These are phyloP conservation scores for Cadophora sp. DNA, from an alignment of 2,329 filamentous ascomycete species.

Conservation along the genomic window DNA sequence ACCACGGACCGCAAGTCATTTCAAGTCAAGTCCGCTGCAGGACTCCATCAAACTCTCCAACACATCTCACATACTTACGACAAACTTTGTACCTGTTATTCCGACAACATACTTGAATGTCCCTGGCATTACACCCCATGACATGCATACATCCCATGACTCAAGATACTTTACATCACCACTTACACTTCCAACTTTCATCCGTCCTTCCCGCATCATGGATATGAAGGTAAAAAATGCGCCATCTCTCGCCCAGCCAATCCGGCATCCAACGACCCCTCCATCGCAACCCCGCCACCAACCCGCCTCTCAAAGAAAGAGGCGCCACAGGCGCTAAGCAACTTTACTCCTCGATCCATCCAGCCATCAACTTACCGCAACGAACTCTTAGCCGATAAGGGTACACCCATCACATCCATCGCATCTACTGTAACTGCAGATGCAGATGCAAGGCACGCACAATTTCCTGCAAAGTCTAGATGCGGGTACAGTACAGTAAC, in stretches of 20 bases:
- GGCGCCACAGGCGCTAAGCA: constrained; percentile 8
- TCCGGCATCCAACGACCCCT: not conserved
- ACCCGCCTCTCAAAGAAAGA: not conserved
- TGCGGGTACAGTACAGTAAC: not conserved
- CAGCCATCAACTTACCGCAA: not conserved
- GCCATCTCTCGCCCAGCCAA: not conserved
- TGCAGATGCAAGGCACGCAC: constrained; percentile 9
- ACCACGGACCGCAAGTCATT: too few relatives aligned
- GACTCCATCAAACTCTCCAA: not conserved
- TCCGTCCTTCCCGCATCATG: not conserved
- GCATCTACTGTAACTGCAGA: not conserved
- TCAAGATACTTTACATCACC: not conserved
- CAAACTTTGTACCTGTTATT: not conserved
- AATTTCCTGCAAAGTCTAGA: not conserved
- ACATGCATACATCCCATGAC: not conserved
- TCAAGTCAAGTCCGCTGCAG: too few relatives aligned
- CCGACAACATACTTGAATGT: not conserved
- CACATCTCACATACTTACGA: not conserved
- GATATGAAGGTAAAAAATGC: not conserved
- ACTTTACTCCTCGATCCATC: too few relatives aligned
- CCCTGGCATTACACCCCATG: not conserved
- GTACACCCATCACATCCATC: not conserved
- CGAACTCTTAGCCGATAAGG: not conserved
- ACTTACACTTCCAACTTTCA: not conserved
- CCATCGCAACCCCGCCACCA: constrained; percentile 9